Conservation (phyloP, 2,329 filamentous ascomycete genomes). For the Penicillium polonicum region DNA sequence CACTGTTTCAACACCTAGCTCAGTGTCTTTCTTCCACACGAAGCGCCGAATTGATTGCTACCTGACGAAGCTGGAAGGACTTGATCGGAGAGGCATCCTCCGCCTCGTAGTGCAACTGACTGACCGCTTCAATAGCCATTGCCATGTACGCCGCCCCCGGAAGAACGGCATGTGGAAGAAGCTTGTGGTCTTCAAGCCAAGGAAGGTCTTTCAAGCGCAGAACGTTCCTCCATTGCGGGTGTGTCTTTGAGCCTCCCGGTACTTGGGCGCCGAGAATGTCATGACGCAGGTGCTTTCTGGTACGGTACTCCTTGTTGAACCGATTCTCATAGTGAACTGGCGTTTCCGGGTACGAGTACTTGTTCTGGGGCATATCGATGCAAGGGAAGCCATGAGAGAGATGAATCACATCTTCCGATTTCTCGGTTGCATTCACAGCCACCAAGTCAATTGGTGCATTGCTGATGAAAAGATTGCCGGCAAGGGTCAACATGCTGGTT, state of each 20-base stretch:
- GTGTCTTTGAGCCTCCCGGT: not conserved
- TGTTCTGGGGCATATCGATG: not conserved
- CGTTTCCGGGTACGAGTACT: not conserved
- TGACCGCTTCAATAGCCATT: not conserved
- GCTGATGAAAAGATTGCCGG: not conserved
- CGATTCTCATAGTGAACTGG: not conserved
- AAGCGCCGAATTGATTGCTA: not conserved
- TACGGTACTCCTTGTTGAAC: not conserved
- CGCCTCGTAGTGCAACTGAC: not conserved
- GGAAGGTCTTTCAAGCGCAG: not conserved
- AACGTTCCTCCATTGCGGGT: not conserved
- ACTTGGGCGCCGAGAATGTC: not conserved
- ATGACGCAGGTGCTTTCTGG: not conserved
- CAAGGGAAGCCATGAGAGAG: not conserved
- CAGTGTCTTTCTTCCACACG: not conserved
- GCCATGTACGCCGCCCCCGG: not conserved
- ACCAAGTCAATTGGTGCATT: not conserved
- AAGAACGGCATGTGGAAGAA: not conserved
- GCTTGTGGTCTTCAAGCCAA: conserved; percentile 4
- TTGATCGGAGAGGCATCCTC: not conserved
- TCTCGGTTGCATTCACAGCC: not conserved
- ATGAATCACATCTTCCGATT: not conserved
- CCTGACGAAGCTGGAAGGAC: not conserved
- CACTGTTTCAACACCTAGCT: not conserved
- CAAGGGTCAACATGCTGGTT: not conserved